A percentile compares a stretch with the other conserved stretches of the same genome.
These are phyloP conservation scores for Macrotyloma uniflorum DNA, from an alignment of 306 rosid genomes.

Conservation along the genomic window DNA sequence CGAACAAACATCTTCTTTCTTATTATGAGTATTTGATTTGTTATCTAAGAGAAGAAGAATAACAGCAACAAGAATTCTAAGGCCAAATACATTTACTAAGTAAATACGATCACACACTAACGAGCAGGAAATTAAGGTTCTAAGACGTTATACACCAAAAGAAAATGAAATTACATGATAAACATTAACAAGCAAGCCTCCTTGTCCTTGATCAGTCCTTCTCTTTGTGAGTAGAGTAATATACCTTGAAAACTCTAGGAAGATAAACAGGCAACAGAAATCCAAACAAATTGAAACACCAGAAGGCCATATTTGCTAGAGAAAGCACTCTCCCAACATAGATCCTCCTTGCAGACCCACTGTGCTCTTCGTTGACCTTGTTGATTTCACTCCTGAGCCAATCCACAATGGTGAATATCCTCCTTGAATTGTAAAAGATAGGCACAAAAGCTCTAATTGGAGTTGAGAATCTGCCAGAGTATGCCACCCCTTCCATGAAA, in stretches of 20 bases:
- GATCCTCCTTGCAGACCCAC: constrained; percentile 60
- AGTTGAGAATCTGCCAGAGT: constrained; percentile 52
- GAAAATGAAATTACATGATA: neutral
- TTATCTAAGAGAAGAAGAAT: too few relatives aligned
- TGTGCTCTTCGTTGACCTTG: constrained; percentile 42
- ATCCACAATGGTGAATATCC: constrained; percentile 71
- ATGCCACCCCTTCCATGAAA: constrained; percentile 85
- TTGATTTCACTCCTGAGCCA: constrained; percentile 80
- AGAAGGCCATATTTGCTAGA: constrained; percentile 78
- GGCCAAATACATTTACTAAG: constrained; percentile 17
- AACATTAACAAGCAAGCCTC: neutral
- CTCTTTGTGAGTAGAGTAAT: constrained; percentile 54
- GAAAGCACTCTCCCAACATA: constrained; percentile 75
- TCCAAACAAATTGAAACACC: constrained; percentile 93
- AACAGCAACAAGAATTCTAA: neutral
- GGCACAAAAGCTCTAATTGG: constrained; percentile 90
- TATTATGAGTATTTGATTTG: too few relatives aligned
- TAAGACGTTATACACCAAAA: constrained; percentile 38
- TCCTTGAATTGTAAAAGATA: constrained; percentile 67
- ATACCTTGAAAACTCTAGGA: constrained; percentile 76
- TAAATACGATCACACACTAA: constrained; percentile 5
- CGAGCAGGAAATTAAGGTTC: constrained; percentile 11
- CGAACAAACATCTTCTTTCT: too few relatives aligned
- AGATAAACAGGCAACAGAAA: constrained; percentile 89
- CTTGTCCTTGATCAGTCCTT: constrained; percentile 39